Evolutionary conservation across 371 early-diverging fungal species (phyloP).

Genomic region (Mucor circinelloides): DNA sequence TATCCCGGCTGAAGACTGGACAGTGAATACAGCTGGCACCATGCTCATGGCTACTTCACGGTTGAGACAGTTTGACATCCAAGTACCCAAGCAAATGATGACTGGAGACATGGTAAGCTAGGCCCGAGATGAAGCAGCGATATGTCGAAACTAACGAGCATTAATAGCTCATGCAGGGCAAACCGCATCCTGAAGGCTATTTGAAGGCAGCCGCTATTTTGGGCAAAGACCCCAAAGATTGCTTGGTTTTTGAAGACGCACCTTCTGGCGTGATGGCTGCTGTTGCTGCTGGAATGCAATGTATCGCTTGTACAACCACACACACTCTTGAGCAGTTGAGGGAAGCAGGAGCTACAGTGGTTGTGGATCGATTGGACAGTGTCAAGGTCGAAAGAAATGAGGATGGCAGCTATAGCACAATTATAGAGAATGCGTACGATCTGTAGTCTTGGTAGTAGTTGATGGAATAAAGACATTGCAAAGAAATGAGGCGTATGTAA

Average conservation of each 20-base stretch:
- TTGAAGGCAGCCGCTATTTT: constrained; percentile 49
- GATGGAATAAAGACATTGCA: not conserved
- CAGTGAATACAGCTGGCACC: constrained; percentile 44
- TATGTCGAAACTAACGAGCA: not conserved
- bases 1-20: constrained; percentile 31
- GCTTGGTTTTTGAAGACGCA: constrained; percentile 78
- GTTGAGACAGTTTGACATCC: constrained; percentile 35
- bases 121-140: too few species aligned
- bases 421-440: not conserved
- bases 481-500: too few species aligned
- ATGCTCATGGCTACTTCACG: constrained; percentile 38
- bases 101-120: constrained; percentile 42
- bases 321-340: constrained; percentile 57
- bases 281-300: constrained; percentile 55
- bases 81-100: constrained; percentile 31
- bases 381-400: constrained; percentile 36
- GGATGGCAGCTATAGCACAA: constrained; percentile 14
- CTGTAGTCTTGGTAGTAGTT: too few species aligned
- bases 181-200: constrained; percentile 73
- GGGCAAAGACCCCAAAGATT: constrained; percentile 48
- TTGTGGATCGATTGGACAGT: constrained; percentile 54
- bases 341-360: constrained; percentile 59
- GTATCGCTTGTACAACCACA: constrained; percentile 63
- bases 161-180: constrained; percentile 50
- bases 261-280: constrained; percentile 67